Evolutionary conservation across 164 flowering plant species (phyloP).

Genomic region (Berberis thunbergii): DNA sequence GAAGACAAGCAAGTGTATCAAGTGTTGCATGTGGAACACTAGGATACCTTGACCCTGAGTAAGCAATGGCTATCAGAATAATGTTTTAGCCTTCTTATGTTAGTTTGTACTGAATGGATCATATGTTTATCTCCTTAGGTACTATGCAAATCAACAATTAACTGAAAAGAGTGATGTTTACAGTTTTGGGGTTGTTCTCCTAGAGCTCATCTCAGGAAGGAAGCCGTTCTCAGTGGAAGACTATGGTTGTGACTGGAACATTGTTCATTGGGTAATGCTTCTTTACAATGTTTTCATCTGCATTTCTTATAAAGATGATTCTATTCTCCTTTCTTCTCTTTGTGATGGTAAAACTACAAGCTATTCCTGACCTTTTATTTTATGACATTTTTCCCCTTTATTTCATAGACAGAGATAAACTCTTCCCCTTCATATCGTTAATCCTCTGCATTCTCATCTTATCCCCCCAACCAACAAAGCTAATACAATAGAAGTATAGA

Average conservation of each 20-base stretch:
- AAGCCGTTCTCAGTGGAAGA: conserved; percentile 74
- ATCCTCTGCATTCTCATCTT: too few relatives aligned
- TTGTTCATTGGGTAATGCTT: too few relatives aligned
- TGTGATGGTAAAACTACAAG: background rate
- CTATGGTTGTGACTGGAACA: conserved; percentile 80
- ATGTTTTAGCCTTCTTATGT: background rate
- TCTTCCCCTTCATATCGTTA: too few relatives aligned
- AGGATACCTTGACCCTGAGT: conserved; percentile 98
- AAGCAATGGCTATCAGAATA: conserved; percentile 16
- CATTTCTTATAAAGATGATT: too few relatives aligned
- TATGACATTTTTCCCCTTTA: too few relatives aligned
- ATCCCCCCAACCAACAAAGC: too few relatives aligned
- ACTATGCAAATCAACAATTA: conserved; percentile 75
- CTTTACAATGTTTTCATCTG: conserved; percentile 18
- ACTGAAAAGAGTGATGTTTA: conserved; percentile 92
- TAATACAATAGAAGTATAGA: too few relatives aligned
- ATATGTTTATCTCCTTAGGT: conserved; percentile 34
- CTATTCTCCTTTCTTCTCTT: too few relatives aligned
- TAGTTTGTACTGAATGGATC: conserved; percentile 1
- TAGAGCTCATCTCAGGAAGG: conserved; percentile 83
- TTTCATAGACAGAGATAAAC: too few relatives aligned
- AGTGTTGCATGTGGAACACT: conserved; percentile 89
- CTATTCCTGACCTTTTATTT: too few relatives aligned
- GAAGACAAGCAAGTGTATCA: conserved; percentile 89
- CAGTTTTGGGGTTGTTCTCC: conserved; percentile 88